Base-by-base conservation (phyloP, 1,139 yeast species). In the Suhomyces choctaworum region DNA sequence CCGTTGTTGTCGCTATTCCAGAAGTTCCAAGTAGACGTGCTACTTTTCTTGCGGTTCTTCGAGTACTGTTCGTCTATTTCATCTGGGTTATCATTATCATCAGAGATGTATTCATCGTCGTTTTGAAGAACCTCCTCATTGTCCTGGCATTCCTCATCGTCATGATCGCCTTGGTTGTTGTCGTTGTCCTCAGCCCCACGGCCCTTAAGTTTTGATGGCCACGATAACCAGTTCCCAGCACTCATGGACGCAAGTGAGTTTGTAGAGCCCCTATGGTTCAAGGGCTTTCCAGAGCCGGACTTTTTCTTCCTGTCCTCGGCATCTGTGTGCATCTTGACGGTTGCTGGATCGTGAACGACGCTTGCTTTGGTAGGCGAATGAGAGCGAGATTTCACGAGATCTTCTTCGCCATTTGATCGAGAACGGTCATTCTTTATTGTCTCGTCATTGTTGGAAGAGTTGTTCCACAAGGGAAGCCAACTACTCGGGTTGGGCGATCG, bases 31-130 rank as follows among this genome's bases (percentile, higher is more conserved):
- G 57, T 39, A 2, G 60, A 50, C 4, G 48, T 30, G 7, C 40
- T 41, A 33, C 58, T 56, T 42, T 56, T 66, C 46, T 58, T 61
- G 15, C 34, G 37, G 24, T 34, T 27, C 16, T 41, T 38, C 21
- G 44, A 31, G 7, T 57, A 56, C 29, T 63, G 65, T 29, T 66
- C 70, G 27, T 60, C 67, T 3, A 64, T 51, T 33, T 61, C 71
- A 36, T 65, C 69, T 8, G 57, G 58, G 27, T 52, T 50, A 37
- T 56, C 58, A 26, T 58, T 61, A 7, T 56, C 51, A 8, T 6
- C 20, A n/a, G n/a, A n/a, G 10, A 27, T 20, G 24, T 27, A 27
- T 7, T 41, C 47, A 7, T 34, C 40, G 7, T 44, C 50, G 5
- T 27, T 21, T 21, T 27, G 21, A 9, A 20, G 27, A 7, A 31